Evolutionary conservation across 73 alveolate species (phyloP), one percentile per base, ranked within the genome.

Genomic region (Tetrahymena borealis): DNA sequence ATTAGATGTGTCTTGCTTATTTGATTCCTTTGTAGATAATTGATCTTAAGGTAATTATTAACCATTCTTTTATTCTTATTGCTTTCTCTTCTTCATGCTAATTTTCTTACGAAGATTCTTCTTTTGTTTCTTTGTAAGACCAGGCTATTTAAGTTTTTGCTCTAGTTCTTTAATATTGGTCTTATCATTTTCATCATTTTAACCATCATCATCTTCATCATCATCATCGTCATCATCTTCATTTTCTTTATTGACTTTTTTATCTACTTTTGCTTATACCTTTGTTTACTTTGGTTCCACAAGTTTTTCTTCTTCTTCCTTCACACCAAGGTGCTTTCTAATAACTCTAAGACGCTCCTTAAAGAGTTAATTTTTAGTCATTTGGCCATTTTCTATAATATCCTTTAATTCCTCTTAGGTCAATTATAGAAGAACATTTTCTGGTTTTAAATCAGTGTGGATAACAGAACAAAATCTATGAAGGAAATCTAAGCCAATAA

Each of bases 381-480:
- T 38, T 85, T 93, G 20, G 1, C 96, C 96, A 78, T 94, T 91
- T 33, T 39, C 98, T n/a, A 94, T 93, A 39, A 97, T 96, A 36
- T 97, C 98, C 90, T 94, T 85, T 7, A 97, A 90, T 78, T 98
- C 97, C 33, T 94, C 96, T 33, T 98, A 96, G 13, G 98, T 96
- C 41, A 98, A 94, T 38, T 98, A 97, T 15, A 98, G 95, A 41
- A 94, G 91, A 28, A 98, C 98, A 93, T 98, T 98, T 91, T 98
- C 99, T 16, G 99, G 99, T 94, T 98, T 98, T 38, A 98, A 90
- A 94, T 98, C 99, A 1, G 99, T 97, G 94, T 98, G 99, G 92
- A 98, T 98, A 78, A 98, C 96, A 42, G 98, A 98, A 92, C 99
- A 98, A 77, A 98, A 93, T 78, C 99, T 93, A 93, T 98, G 99